Evolutionary conservation across 768 basidiomycete species (phyloP), one percentile per base, ranked within the genome.

Genomic region (Mycena belliarum): DNA sequence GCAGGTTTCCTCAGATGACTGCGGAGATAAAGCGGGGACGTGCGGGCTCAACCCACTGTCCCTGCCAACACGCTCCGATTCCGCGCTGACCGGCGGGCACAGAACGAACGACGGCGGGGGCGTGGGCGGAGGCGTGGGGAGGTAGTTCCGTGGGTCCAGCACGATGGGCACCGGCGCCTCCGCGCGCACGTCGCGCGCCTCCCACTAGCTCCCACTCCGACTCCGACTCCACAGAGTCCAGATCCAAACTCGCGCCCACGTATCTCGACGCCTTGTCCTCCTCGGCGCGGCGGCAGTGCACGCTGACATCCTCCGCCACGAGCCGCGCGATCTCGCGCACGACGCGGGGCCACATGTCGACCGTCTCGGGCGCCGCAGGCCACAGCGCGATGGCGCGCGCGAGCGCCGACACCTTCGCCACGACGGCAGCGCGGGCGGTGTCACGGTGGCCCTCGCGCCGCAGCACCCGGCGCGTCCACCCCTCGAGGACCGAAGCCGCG

Each of bases 381-480:
- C 64, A 65, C 44, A 67, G 55, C 29, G 75, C 70, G 48, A 76
- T 70, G 42, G 71, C 66, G 51, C 67, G 69, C 24, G 61, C 64
- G 14, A 65, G 55, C 51, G 72, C 72, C 46, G 72, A 70, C 43
- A 76, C 69, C n/a, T 68, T 70, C 48, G 71, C 69, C 26, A 50
- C 46, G 5, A 58, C 74, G 23, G 79, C 74, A 29, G 58, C 64
- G n/a, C 70, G 60, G 66, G 76, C 73, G 61, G 60, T 20, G n/a
- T n/a, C 46, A 4, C 42, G 29, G 9, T 56, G 45, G 18, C 37
- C 51, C 6, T 44, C 57, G 16, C n/a, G 18, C 38, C 68, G 57
- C 38, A 85, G 75, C 53, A 74, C 74, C 47, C 68, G 71, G 66
- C 87, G 82, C 72, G 91, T 84, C 85, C 87, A 90, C 10, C 86